A percentile compares a stretch with the other conserved stretches of the same genome.
Conservation (phyloP, 2,329 filamentous ascomycete genomes). For the Pseudocercospora fijiensis region DNA sequence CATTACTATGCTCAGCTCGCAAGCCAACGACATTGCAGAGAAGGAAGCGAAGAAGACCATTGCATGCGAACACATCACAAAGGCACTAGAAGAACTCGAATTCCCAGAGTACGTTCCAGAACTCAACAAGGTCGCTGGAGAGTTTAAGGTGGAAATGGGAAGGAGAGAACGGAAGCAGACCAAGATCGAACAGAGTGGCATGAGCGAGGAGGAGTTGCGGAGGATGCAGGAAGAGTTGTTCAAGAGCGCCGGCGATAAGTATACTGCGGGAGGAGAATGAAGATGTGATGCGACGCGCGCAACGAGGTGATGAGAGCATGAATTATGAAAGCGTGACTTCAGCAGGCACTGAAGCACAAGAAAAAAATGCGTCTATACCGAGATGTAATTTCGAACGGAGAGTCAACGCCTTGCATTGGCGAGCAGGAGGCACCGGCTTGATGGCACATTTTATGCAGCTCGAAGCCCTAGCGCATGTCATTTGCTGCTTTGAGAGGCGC, state of each 20-base stretch:
- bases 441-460: no score
- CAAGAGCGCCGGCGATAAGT: conserved; percentile 72
- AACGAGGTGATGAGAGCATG: not conserved
- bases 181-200: conserved; percentile 91
- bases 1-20: conserved; percentile 95
- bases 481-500: no score
- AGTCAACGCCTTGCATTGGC: no score
- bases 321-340: not conserved
- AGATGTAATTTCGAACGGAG: not conserved
- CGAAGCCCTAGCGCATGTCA: no score
- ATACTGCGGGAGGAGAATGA: conserved; percentile 46
- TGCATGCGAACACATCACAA: conserved; percentile 94
- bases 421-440: no score
- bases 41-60: conserved; percentile 99
- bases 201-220: conserved; percentile 86
- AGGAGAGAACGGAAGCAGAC: conserved; percentile 86
- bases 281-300: not conserved
- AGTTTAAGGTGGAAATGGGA: conserved; percentile 65
- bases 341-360: not conserved
- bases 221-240: conserved; percentile 90
- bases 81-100: conserved; percentile 86
- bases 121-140: conserved; percentile 79
- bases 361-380: not conserved
- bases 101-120: conserved; percentile 90
- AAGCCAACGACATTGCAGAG: conserved; percentile 98